phyloP scores from a whole-genome alignment of 2,329 filamentous ascomycete species.

The Sclerotinia subarctica region DNA sequence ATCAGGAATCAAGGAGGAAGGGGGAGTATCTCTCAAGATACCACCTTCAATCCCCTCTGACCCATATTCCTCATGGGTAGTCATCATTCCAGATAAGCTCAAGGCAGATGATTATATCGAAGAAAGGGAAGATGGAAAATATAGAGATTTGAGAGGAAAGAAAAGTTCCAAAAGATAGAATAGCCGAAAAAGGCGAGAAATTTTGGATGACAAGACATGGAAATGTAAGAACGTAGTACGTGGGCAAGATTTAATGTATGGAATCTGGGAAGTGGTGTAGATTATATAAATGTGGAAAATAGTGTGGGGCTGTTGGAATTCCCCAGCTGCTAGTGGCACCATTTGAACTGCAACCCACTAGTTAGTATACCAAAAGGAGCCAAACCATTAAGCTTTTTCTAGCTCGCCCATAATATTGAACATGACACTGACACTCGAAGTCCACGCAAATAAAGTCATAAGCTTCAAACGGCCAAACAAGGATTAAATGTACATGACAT shows the following conservation, averaged over 20 bases:
- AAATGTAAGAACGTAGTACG: neutral
- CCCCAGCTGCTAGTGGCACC: neutral
- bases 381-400: neutral
- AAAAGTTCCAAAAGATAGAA: neutral
- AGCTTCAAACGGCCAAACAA: neutral
- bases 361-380: neutral
- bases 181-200: neutral
- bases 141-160: neutral
- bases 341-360: neutral
- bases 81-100: neutral
- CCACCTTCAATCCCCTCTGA: neutral
- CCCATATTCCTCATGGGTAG: neutral
- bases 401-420: neutral
- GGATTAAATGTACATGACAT: neutral
- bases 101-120: neutral
- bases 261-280: neutral
- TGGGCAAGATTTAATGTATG: neutral
- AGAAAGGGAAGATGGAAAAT: neutral
- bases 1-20: conserved; percentile 3
- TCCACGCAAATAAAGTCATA: neutral
- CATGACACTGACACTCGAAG: neutral
- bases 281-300: neutral
- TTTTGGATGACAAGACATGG: neutral
- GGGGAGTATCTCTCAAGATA: too few species aligned
- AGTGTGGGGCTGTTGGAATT: too few species aligned